A percentile compares a stretch with the other conserved stretches of the same genome.
Evolutionary conservation across 208 protist genomes (phyloP).

Genomic region (Leishmania major): DNA sequence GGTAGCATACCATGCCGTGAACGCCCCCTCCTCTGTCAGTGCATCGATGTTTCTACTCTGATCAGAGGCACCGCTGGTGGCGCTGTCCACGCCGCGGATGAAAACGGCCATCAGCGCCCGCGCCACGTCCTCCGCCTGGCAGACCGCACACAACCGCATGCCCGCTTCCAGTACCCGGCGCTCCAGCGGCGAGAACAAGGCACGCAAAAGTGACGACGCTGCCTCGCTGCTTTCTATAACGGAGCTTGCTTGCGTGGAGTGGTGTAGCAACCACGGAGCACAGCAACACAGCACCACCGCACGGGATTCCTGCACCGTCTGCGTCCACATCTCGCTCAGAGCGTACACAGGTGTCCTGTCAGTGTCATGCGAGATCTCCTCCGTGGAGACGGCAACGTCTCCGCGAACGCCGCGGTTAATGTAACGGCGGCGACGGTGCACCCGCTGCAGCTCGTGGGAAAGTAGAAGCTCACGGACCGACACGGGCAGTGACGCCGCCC

Average conservation of each 20-base stretch:
- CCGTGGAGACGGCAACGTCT: not conserved
- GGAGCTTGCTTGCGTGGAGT: not conserved
- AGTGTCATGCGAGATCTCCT: not conserved
- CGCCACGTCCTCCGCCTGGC: slow-evolving; percentile 22
- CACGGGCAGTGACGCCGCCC: slow-evolving; percentile 19
- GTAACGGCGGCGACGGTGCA: slow-evolving; percentile 13
- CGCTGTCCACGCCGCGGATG: slow-evolving; percentile 10
- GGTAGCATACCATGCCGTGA: slow-evolving; percentile 18
- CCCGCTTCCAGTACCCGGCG: slow-evolving; percentile 16
- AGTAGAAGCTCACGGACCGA: slow-evolving; percentile 20
- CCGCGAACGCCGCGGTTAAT: not conserved
- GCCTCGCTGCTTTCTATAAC: not conserved
- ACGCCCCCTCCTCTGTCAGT: not conserved
- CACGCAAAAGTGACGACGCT: not conserved
- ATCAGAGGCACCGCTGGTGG: not conserved
- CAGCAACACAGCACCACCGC: slow-evolving; percentile 22
- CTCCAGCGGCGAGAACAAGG: slow-evolving; percentile 5
- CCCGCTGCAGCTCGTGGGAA: slow-evolving; percentile 10
- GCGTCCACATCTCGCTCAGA: slow-evolving; percentile 9
- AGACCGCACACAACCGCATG: slow-evolving; percentile 12
- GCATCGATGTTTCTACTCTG: not conserved
- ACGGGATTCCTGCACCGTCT: slow-evolving; percentile 13
- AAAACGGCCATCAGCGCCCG: slow-evolving; percentile 23
- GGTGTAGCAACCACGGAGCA: slow-evolving; percentile 20
- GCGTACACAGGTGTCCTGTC: not conserved